Conservation (phyloP, 768 basidiomycete species). For the Serendipita vermifera region DNA sequence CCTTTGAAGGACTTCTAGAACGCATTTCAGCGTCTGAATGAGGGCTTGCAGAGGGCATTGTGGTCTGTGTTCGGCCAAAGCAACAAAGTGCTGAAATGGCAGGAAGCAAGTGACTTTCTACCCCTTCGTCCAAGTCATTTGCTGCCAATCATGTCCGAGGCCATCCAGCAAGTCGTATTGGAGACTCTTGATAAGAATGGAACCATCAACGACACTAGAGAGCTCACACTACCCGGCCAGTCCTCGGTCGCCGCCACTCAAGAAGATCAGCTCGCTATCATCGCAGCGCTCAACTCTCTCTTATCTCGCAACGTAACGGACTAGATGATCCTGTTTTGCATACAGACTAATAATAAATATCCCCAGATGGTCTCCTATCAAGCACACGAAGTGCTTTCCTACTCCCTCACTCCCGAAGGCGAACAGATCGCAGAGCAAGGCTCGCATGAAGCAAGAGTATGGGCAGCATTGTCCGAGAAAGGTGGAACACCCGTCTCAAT, state of each 20-base stretch:
- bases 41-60: neutral
- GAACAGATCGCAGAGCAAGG: slow-evolving; percentile 61
- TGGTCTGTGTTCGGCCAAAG: too few species aligned
- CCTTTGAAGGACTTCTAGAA: neutral
- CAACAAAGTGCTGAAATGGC: too few species aligned
- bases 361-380: slow-evolving; percentile 71
- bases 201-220: slow-evolving; percentile 54
- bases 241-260: slow-evolving; percentile 41
- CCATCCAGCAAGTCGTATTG: slow-evolving; percentile 67
- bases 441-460: slow-evolving; percentile 92
- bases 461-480: slow-evolving; percentile 64
- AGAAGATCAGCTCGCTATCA: slow-evolving; percentile 71
- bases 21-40: neutral
- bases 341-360: neutral
- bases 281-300: slow-evolving; percentile 86
- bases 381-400: slow-evolving; percentile 58
- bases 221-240: slow-evolving; percentile 53
- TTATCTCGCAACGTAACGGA: slow-evolving; percentile 61
- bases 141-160: slow-evolving; percentile 52
- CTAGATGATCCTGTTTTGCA: neutral
- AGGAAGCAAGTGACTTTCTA: too few species aligned
- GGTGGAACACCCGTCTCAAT: slow-evolving; percentile 57
- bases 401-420: slow-evolving; percentile 75
- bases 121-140: too few species aligned
- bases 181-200: slow-evolving; percentile 48